Evolutionary conservation across 2,329 filamentous ascomycete genomes (phyloP).

Genomic region (Claviceps paspali): DNA sequence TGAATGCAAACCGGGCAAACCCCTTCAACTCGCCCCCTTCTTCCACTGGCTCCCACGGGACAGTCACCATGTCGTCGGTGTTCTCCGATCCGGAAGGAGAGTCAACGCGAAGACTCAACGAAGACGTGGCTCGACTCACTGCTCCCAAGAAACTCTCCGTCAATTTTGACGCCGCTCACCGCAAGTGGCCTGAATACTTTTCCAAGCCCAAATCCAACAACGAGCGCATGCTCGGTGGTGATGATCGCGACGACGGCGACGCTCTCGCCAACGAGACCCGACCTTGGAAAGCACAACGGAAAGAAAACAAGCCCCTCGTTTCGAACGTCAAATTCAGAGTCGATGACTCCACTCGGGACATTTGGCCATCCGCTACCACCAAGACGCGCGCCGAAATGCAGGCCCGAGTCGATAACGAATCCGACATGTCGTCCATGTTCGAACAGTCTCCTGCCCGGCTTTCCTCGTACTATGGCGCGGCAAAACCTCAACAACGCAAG

Average conservation of each 20-base stretch:
- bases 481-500: constrained; percentile 16
- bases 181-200: constrained; percentile 38
- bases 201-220: constrained; percentile 22
- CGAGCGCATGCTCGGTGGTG: constrained; percentile 11
- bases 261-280: constrained; percentile 6
- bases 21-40: constrained; percentile 44
- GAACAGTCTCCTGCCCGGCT: constrained; percentile 22
- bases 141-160: constrained; percentile 23
- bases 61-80: constrained; percentile 37
- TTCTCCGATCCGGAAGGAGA: constrained; percentile 38
- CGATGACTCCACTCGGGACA: constrained; percentile 28
- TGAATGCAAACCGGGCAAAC: constrained; percentile 36
- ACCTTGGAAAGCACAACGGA: constrained; percentile 21
- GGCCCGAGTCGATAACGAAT: constrained; percentile 36
- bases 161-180: constrained; percentile 30
- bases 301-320: constrained; percentile 30
- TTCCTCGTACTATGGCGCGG: constrained; percentile 12
- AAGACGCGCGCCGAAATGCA: constrained; percentile 36
- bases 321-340: constrained; percentile 16
- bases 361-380: constrained; percentile 23
- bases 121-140: constrained; percentile 30
- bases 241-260: constrained; percentile 6
- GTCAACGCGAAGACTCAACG: constrained; percentile 34
- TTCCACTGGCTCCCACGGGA: constrained; percentile 42
- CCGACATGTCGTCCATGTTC: constrained; percentile 31